These are phyloP conservation scores for Pseudopyricularia javanii DNA, from an alignment of 2,329 filamentous ascomycete species.

Conservation along the genomic window DNA sequence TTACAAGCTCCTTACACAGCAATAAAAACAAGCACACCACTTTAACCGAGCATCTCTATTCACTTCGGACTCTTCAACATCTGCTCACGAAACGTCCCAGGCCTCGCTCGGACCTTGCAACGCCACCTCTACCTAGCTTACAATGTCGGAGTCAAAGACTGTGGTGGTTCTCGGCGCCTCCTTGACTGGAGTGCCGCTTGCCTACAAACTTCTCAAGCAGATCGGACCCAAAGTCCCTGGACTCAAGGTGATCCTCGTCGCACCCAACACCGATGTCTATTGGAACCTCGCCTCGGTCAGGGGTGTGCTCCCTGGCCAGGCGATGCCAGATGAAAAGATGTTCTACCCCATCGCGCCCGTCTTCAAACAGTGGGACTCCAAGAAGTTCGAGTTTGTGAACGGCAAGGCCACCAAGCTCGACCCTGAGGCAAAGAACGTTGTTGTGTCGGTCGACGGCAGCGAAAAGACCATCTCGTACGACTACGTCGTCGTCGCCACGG, in stretches of 20 bases:
- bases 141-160: constrained; percentile 7
- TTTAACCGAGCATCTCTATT: too few relatives aligned
- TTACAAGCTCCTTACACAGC: too few relatives aligned
- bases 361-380: constrained; percentile 31
- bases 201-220: constrained; percentile 37
- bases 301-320: constrained; percentile 11
- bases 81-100: too few relatives aligned
- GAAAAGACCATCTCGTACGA: constrained; percentile 32
- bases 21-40: too few relatives aligned
- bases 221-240: constrained; percentile 19
- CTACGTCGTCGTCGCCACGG: constrained; percentile 42
- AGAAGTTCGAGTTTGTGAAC: constrained; percentile 37
- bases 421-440: constrained; percentile 26
- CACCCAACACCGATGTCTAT: constrained; percentile 13
- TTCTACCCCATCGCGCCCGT: constrained; percentile 34
- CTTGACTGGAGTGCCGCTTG: constrained; percentile 30
- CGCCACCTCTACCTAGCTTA: too few relatives aligned
- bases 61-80: too few relatives aligned
- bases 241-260: constrained; percentile 15
- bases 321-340: constrained; percentile 10
- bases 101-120: neutral
- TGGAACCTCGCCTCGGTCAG: constrained; percentile 12
- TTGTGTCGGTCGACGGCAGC: constrained; percentile 18
- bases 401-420: constrained; percentile 34
- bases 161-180: constrained; percentile 39